phyloP scores from a whole-genome alignment of 306 rosid species.

The Quercus variabilis region DNA sequence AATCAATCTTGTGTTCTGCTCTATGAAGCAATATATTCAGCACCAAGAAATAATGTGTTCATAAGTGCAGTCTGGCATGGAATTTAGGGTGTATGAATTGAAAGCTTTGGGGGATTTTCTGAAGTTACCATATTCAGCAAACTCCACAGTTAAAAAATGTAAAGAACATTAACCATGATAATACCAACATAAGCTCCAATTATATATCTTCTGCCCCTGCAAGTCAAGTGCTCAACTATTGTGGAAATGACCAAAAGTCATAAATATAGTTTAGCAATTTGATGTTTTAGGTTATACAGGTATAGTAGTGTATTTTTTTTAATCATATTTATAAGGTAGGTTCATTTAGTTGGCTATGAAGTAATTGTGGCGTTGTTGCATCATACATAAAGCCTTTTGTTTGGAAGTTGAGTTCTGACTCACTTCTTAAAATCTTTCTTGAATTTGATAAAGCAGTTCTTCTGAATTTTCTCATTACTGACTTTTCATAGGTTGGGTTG shows the following conservation, averaged over 20 bases:
- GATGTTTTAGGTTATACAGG: not conserved
- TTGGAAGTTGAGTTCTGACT: not conserved
- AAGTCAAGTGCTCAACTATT: not conserved
- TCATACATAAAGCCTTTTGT: not conserved
- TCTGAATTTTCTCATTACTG: slow-evolving; percentile 12
- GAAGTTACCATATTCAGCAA: not conserved
- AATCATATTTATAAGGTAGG: not conserved
- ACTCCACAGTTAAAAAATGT: not conserved
- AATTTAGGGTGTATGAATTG: not conserved
- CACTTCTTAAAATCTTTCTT: slow-evolving; percentile 9
- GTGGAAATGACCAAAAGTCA: not conserved
- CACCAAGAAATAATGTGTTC: not conserved
- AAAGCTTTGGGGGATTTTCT: not conserved
- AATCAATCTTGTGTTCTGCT: not conserved
- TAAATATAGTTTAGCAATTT: not conserved
- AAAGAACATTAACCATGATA: not conserved
- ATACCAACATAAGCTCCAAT: not conserved
- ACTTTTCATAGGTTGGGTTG: slow-evolving; percentile 68
- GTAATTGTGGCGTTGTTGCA: not conserved
- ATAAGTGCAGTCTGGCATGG: not conserved
- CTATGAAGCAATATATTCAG: not conserved
- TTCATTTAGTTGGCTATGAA: not conserved
- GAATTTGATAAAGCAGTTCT: slow-evolving; percentile 8
- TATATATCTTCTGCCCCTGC: not conserved
- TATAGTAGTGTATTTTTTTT: not conserved